Evolutionary conservation across 2,329 filamentous ascomycete genomes (phyloP).

Genomic region (Scedosporium aurantiacum): DNA sequence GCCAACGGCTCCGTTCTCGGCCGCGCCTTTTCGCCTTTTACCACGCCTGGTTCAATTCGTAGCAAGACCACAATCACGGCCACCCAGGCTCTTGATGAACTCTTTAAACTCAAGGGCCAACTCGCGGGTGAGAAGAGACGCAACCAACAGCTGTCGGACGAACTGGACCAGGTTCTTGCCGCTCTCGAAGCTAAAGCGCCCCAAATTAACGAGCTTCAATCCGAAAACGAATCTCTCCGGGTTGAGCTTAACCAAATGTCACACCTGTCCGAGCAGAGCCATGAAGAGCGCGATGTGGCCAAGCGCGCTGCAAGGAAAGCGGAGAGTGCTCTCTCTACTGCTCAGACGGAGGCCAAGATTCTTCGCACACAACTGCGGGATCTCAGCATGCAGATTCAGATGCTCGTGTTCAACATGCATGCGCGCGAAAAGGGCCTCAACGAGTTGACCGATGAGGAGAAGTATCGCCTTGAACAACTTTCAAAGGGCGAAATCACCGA

Average conservation of each 20-base stretch:
- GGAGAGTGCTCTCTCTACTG: constrained; percentile 56
- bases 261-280: constrained; percentile 69
- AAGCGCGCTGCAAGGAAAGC: constrained; percentile 70
- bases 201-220: constrained; percentile 74
- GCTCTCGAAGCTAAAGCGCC: constrained; percentile 79
- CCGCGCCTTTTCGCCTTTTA: constrained; percentile 50
- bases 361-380: constrained; percentile 81
- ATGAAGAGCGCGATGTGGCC: constrained; percentile 67
- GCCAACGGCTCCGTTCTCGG: constrained; percentile 43
- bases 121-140: constrained; percentile 64
- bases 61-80: constrained; percentile 45
- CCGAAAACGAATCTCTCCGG: constrained; percentile 70
- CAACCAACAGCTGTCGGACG: constrained; percentile 61
- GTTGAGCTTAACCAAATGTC: constrained; percentile 78
- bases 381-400: constrained; percentile 79
- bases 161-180: constrained; percentile 76
- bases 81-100: constrained; percentile 52
- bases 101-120: constrained; percentile 58
- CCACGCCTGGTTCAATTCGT: constrained; percentile 47
- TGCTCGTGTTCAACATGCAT: constrained; percentile 78
- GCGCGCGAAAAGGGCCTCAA: constrained; percentile 69
- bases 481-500: constrained; percentile 66
- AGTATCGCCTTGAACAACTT: constrained; percentile 64
- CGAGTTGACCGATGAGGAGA: constrained; percentile 60
- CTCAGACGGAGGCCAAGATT: constrained; percentile 62